Conservation (phyloP, 176 grass and related monocot species). For the barley (Hordeum vulgare) region DNA sequence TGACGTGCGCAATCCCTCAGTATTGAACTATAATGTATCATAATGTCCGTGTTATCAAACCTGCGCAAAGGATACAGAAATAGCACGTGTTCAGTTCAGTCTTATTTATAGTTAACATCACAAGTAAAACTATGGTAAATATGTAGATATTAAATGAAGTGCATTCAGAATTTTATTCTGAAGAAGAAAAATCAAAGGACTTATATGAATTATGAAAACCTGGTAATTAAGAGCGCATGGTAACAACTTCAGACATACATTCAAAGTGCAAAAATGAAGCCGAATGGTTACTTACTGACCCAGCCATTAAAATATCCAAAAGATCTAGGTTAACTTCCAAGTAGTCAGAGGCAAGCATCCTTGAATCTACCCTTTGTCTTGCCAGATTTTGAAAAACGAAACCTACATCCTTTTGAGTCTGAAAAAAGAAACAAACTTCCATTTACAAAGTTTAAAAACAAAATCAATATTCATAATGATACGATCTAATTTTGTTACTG, state of each 20-base stretch:
- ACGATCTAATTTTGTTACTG: background rate
- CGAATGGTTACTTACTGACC: conserved; percentile 38
- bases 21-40: conserved; percentile 57
- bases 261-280: background rate
- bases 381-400: conserved; percentile 58
- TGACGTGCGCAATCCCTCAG: conserved; percentile 60
- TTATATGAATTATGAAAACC: background rate
- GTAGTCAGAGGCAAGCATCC: conserved; percentile 51
- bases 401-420: conserved; percentile 61
- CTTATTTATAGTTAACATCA: background rate
- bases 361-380: conserved; percentile 61
- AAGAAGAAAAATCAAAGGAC: background rate
- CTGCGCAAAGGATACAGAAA: background rate
- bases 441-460: background rate
- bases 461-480: background rate
- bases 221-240: background rate
- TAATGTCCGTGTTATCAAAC: conserved; percentile 50
- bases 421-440: background rate
- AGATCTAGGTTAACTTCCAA: conserved; percentile 60
- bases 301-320: conserved; percentile 41
- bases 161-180: too few species aligned
- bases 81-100: background rate
- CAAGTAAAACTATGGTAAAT: background rate
- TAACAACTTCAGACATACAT: background rate
- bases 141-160: too few species aligned